Percentiles rank a stretch among this genome's conserved stretches.
phyloP scores from a whole-genome alignment of 2,329 filamentous ascomycete species.

The Alternaria sp. region DNA sequence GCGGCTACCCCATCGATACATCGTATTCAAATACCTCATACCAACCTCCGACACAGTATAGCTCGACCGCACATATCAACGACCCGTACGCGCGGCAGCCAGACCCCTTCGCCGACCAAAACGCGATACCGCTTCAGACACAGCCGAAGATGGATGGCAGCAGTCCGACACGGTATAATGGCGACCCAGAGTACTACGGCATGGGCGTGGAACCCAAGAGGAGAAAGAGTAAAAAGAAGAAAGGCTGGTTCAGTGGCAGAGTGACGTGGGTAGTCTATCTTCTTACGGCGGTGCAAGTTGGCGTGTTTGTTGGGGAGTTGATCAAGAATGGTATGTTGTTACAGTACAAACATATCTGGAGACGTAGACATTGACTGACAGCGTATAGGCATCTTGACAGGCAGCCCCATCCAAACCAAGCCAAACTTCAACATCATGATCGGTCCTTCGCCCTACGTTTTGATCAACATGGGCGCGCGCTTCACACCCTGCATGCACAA shows the following conservation, averaged over 20 bases:
- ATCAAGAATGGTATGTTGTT: conserved; percentile 75
- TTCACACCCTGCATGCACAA: conserved; percentile 96
- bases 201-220: conserved; percentile 22
- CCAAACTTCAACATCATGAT: conserved; percentile 97
- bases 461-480: conserved; percentile 96
- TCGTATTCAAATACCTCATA: conserved; percentile 62
- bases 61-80: conserved; percentile 44
- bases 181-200: conserved; percentile 51
- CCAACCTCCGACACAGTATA: conserved; percentile 30
- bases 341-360: not conserved
- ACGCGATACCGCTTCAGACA: conserved; percentile 58
- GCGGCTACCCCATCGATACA: conserved; percentile 60
- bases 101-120: conserved; percentile 60
- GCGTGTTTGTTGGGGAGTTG: conserved; percentile 88
- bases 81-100: conserved; percentile 53
- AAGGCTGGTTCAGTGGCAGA: conserved; percentile 64
- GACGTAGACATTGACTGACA: conserved; percentile 15
- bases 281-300: conserved; percentile 78
- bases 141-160: conserved; percentile 50
- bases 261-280: conserved; percentile 84
- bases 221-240: conserved; percentile 49
- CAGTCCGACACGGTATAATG: conserved; percentile 48
- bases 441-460: conserved; percentile 85
- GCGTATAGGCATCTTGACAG: conserved; percentile 72
- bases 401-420: conserved; percentile 78